phyloP scores from a whole-genome alignment of 2,329 filamentous ascomycete genomes.

The Aureobasidium leucospermi region DNA sequence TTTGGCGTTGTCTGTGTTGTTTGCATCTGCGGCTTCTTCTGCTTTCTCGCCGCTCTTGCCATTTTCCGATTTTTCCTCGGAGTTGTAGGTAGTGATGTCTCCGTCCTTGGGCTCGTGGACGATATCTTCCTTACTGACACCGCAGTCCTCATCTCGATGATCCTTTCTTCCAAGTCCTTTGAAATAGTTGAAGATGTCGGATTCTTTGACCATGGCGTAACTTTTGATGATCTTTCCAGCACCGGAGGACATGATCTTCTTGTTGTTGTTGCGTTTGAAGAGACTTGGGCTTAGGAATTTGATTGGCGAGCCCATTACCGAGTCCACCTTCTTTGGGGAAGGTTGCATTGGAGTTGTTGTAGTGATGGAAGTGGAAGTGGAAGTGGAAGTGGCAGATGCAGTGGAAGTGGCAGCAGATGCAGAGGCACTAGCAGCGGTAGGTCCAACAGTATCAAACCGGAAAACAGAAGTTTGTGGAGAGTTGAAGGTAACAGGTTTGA shows the following conservation, averaged over 20 bases:
- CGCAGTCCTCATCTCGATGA: not conserved
- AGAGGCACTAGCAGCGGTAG: too few species aligned
- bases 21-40: not conserved
- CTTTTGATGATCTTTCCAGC: not conserved
- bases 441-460: not conserved
- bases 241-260: not conserved
- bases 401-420: too few species aligned
- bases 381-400: too few species aligned
- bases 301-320: not conserved
- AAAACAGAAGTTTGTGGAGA: not conserved
- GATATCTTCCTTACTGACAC: too few species aligned
- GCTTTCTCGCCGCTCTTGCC: not conserved
- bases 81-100: too few species aligned
- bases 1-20: not conserved
- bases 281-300: not conserved
- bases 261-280: constrained; percentile 2
- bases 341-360: too few species aligned
- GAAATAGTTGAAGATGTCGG: not conserved
- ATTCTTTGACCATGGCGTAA: not conserved
- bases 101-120: too few species aligned
- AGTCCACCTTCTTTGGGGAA: not conserved
- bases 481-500: not conserved
- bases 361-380: too few species aligned
- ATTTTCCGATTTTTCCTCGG: not conserved
- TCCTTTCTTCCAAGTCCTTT: not conserved